Conservation (phyloP, 129 eudicot genomes). For the Flaveria linearis region DNA sequence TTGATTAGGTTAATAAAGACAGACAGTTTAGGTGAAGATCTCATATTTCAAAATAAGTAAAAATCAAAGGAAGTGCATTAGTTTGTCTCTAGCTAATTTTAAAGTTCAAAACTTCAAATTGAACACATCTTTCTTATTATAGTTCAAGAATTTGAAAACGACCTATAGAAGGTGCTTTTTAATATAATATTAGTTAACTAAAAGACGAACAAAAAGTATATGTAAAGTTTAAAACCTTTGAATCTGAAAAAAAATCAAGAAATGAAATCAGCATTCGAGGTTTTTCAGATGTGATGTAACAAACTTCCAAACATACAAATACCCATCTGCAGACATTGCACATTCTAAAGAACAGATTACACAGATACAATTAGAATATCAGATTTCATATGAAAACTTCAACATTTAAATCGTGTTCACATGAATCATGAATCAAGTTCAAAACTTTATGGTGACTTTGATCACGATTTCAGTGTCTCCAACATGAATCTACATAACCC, state of each 20-base stretch:
- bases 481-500: conserved; percentile 2
- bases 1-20: conserved; percentile 1
- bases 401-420: not conserved
- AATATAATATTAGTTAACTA: conserved; percentile 4
- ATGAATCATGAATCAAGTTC: conserved; percentile 21
- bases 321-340: conserved; percentile 17
- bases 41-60: not conserved
- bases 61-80: not conserved
- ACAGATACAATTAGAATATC: not conserved
- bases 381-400: conserved; percentile 15
- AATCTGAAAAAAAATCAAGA: conserved; percentile 1
- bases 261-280: not conserved
- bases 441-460: not conserved
- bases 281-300: not conserved
- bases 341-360: conserved; percentile 9
- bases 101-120: conserved; percentile 23
- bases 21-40: conserved; percentile 7
- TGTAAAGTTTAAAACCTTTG: not conserved
- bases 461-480: not conserved
- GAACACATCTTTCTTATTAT: conserved; percentile 11
- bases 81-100: not conserved
- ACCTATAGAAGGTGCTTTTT: conserved; percentile 18
- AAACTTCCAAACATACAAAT: not conserved
- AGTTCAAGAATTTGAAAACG: conserved; percentile 8
- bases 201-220: conserved; percentile 9